These are phyloP conservation scores for Leccinum aurantiacum DNA, from an alignment of 768 basidiomycete genomes.

Conservation along the genomic window DNA sequence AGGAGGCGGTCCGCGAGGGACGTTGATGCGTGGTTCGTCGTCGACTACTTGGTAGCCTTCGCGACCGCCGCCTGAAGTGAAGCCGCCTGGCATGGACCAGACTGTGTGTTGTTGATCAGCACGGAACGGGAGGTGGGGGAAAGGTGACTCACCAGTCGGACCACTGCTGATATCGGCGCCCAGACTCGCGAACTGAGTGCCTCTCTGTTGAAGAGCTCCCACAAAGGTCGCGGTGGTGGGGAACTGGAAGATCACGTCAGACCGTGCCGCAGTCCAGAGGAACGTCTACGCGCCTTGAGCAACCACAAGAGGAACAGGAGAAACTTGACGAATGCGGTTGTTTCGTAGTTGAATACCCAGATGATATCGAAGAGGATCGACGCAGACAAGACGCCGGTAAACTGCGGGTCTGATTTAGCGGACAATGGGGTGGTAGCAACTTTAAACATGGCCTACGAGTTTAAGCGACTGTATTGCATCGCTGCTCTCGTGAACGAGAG, in stretches of 20 bases:
- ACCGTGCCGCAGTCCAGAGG: neutral
- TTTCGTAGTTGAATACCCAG: constrained; percentile 60
- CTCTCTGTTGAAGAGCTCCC: constrained; percentile 55
- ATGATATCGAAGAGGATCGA: constrained; percentile 71
- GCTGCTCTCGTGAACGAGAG: constrained; percentile 65
- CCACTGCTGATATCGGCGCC: constrained; percentile 50
- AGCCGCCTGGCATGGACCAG: constrained; percentile 79
- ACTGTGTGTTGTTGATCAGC: constrained; percentile 39
- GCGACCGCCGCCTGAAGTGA: constrained; percentile 47
- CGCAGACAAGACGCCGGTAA: constrained; percentile 57
- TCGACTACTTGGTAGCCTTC: constrained; percentile 67
- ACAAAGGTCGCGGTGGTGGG: constrained; percentile 58
- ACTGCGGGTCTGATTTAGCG: constrained; percentile 40
- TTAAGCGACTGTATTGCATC: constrained; percentile 67
- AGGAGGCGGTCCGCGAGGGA: constrained; percentile 16
- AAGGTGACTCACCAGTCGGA: constrained; percentile 49
- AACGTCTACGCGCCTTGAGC: constrained; percentile 47
- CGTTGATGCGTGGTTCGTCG: constrained; percentile 35
- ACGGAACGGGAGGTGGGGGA: neutral
- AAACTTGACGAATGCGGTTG: constrained; percentile 54
- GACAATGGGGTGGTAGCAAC: neutral
- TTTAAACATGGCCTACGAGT: constrained; percentile 40
- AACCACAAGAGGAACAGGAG: constrained; percentile 55
- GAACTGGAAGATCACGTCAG: constrained; percentile 38
- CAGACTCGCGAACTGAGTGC: constrained; percentile 52